Conservation (phyloP, 495 filamentous ascomycete species). For the Clavariopsis aquatica region DNA sequence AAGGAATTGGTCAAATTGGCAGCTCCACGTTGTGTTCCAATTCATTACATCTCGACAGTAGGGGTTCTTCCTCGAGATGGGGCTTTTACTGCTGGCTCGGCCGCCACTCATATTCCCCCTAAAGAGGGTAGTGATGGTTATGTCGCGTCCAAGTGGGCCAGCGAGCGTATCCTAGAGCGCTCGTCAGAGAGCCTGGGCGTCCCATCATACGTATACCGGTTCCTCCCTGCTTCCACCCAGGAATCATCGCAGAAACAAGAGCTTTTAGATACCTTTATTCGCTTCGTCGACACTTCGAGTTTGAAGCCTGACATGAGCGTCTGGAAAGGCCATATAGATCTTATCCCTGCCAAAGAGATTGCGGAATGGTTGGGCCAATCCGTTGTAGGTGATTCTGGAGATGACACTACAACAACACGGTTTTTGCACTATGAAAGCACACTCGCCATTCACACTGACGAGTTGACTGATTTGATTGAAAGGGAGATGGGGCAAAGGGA, state of each 20-base stretch:
- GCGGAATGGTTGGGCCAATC: background rate
- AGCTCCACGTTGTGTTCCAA: slow-evolving; percentile 13
- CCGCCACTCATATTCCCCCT: background rate
- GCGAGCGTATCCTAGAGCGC: slow-evolving; percentile 52
- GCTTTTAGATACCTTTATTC: background rate
- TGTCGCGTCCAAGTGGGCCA: slow-evolving; percentile 55
- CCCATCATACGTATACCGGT: background rate
- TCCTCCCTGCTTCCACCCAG: background rate
- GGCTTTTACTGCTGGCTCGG: slow-evolving; percentile 14
- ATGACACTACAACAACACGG: background rate
- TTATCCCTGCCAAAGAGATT: background rate
- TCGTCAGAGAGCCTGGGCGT: background rate
- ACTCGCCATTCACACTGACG: background rate
- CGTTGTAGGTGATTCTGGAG: background rate
- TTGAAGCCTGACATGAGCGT: background rate
- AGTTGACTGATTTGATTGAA: background rate
- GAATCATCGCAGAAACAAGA: background rate
- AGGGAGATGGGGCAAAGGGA: background rate
- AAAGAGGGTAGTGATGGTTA: slow-evolving; percentile 49
- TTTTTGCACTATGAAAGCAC: slow-evolving; percentile 2
- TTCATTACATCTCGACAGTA: slow-evolving; percentile 36
- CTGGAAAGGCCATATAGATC: slow-evolving; percentile 1
- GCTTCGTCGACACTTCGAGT: background rate
- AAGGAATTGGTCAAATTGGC: slow-evolving; percentile 17
- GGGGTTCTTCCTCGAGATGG: slow-evolving; percentile 17